Evolutionary conservation across 2,329 filamentous ascomycete genomes (phyloP).

Genomic region (Alternaria sp.): DNA sequence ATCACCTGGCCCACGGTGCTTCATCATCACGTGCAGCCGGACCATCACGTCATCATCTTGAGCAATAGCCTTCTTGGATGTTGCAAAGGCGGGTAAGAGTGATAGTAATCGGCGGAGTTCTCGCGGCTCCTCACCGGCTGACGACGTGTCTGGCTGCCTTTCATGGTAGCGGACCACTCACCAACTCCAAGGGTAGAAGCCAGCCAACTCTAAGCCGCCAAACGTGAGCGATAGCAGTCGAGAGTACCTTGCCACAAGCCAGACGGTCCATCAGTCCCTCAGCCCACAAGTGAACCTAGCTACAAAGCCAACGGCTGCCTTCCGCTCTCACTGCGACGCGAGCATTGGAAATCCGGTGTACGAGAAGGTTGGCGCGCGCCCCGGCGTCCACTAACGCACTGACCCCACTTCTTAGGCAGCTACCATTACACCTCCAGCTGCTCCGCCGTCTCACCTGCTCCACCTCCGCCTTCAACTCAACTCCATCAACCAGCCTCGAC

Average conservation of each 20-base stretch:
- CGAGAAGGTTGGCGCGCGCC: slow-evolving; percentile 8
- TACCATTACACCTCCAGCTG: slow-evolving; percentile 23
- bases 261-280: background rate
- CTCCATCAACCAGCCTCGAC: slow-evolving; percentile 15
- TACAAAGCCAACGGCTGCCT: background rate
- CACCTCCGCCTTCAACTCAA: slow-evolving; percentile 17
- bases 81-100: background rate
- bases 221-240: background rate
- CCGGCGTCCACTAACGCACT: slow-evolving; percentile 14
- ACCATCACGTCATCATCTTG: slow-evolving; percentile 12
- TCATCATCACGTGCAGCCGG: slow-evolving; percentile 6
- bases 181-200: background rate
- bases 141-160: slow-evolving; percentile 8
- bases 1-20: slow-evolving; percentile 9
- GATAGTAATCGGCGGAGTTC: background rate
- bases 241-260: background rate
- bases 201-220: background rate
- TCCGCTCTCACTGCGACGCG: background rate
- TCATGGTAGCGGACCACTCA: background rate
- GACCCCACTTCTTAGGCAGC: slow-evolving; percentile 29
- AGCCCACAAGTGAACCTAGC: background rate
- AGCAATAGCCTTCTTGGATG: slow-evolving; percentile 1
- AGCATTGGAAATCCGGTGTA: slow-evolving; percentile 17
- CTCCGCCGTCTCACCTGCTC: slow-evolving; percentile 25
- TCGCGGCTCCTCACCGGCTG: slow-evolving; percentile 9